Conservation (phyloP, 139 green algal genomes). For the Gonium pectorale region DNA sequence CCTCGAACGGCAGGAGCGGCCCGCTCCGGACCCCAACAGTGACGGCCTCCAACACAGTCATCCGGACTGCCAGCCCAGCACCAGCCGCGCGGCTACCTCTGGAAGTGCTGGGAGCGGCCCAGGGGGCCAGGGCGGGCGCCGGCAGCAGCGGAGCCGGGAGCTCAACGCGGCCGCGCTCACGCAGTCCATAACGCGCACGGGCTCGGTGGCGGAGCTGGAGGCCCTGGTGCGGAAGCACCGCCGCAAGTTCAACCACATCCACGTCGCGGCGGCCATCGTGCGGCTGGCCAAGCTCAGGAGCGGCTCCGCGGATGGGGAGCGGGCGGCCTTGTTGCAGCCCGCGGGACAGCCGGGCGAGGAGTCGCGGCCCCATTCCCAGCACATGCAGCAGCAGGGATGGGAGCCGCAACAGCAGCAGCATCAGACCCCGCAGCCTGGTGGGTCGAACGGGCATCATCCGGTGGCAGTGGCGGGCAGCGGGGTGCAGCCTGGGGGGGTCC, state of each 20-base stretch:
- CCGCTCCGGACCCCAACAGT: background rate
- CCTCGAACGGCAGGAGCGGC: background rate
- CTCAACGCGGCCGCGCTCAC: conserved; percentile 6
- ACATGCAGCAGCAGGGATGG: background rate
- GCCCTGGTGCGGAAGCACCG: conserved; percentile 28
- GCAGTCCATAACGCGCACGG: background rate
- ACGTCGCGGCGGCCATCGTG: conserved; percentile 51
- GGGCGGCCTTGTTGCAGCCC: too few relatives aligned
- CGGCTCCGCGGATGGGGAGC: too few relatives aligned
- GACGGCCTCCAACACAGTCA: background rate
- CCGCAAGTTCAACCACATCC: conserved; percentile 46
- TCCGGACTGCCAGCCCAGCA: conserved; percentile 25
- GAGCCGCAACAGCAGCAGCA: background rate
- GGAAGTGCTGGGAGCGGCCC: background rate
- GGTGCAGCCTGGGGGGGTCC: background rate
- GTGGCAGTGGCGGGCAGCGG: background rate
- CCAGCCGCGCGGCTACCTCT: too few relatives aligned
- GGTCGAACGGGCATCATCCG: too few relatives aligned
- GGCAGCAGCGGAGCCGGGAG: background rate
- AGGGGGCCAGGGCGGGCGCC: background rate
- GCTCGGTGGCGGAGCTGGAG: conserved; percentile 23
- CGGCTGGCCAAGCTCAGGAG: conserved; percentile 39
- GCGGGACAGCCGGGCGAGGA: too few relatives aligned
- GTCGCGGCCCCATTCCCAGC: background rate
- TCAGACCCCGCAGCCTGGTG: background rate